Base-by-base conservation (phyloP, 768 basidiomycete genomes). In the Suillus subaureus region DNA sequence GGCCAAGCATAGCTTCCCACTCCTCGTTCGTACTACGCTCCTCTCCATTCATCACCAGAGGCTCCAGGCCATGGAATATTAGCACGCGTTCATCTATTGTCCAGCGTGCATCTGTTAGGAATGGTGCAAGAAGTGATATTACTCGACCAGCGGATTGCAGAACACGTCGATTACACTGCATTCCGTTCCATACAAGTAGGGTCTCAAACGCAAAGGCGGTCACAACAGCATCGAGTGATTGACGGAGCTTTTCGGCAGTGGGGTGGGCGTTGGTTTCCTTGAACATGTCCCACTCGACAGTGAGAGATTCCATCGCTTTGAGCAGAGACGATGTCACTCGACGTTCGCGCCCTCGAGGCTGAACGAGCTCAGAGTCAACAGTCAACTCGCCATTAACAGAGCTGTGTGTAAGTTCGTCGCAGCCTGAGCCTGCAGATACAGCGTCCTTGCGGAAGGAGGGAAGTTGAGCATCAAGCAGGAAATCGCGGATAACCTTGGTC, bases 151-250 rank as follows among this genome's bases (percentile, higher is more conserved):
- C 88, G 0, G 79, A 79, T 68, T 90, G 87, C 4, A 94, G 71
- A n/a, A 89, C 84, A 5, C 85, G 83, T 56, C 84, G 77, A 68
- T 89, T 91, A 2, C 84, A 76, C 31, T 82, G 79, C 2, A 81
- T 86, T 18, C 92, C 92, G 64, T 92, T 94, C 61, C 88, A 69
- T 9, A 83, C 72, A 8, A 95, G 82, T 1, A 86, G 69, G 4
- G 86, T 84, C 73, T 95, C 90, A 70, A 93, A 96, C 42, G 81
- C 80, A 3, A 97, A 76, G 3, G 89, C 85, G 2, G 81, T 79
- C 9, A 93, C 80, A 6, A 88, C 86, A 37, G 90, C 75, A 72
- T 98, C 95, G 62, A 97, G 70, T 5, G 85, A 81, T 37, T 83
- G 81, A 26, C 94, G 87, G 5, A 89, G 82, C 55, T 81, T 82